Conservation (phyloP, 352 stramenopile genomes). For the Phytophthora fragariae region DNA sequence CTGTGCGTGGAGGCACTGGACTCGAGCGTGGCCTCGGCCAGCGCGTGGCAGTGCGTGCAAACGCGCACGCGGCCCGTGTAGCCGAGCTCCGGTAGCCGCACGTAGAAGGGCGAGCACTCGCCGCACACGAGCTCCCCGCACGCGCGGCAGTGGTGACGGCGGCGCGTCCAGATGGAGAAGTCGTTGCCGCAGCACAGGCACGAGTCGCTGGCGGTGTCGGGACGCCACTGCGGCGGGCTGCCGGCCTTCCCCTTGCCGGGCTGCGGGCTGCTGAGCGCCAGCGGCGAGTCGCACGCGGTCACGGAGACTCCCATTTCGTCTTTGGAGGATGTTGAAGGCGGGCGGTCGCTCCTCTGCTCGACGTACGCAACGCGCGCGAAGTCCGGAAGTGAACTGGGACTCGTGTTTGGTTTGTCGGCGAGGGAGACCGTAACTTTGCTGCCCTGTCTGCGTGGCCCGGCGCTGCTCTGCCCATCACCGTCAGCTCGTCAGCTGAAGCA, state of each 20-base stretch:
- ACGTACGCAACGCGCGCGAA: slow-evolving; percentile 34
- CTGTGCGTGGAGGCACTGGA: slow-evolving; percentile 41
- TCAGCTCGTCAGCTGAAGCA: neutral
- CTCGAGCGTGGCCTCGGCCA: slow-evolving; percentile 34
- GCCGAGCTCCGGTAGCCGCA: slow-evolving; percentile 65
- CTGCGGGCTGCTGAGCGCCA: slow-evolving; percentile 22
- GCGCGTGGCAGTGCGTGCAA: slow-evolving; percentile 71
- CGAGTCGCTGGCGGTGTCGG: slow-evolving; percentile 73
- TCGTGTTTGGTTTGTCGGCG: neutral
- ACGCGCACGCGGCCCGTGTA: slow-evolving; percentile 79
- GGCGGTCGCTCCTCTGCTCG: slow-evolving; percentile 18
- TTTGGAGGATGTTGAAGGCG: slow-evolving; percentile 12
- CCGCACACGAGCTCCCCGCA: slow-evolving; percentile 82
- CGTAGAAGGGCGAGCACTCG: slow-evolving; percentile 71
- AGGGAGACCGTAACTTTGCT: neutral
- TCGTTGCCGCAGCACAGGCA: slow-evolving; percentile 72
- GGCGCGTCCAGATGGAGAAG: slow-evolving; percentile 79
- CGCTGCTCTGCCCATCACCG: slow-evolving; percentile 7
- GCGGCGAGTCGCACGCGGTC: slow-evolving; percentile 33
- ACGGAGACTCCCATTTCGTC: slow-evolving; percentile 35
- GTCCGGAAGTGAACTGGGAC: slow-evolving; percentile 38
- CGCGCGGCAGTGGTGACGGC: slow-evolving; percentile 82
- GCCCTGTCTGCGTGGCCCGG: neutral
- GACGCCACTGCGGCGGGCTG: slow-evolving; percentile 64
- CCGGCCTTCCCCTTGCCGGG: slow-evolving; percentile 12